These are phyloP conservation scores for Suillus tomentosus DNA, from an alignment of 768 basidiomycete species.

Conservation along the genomic window DNA sequence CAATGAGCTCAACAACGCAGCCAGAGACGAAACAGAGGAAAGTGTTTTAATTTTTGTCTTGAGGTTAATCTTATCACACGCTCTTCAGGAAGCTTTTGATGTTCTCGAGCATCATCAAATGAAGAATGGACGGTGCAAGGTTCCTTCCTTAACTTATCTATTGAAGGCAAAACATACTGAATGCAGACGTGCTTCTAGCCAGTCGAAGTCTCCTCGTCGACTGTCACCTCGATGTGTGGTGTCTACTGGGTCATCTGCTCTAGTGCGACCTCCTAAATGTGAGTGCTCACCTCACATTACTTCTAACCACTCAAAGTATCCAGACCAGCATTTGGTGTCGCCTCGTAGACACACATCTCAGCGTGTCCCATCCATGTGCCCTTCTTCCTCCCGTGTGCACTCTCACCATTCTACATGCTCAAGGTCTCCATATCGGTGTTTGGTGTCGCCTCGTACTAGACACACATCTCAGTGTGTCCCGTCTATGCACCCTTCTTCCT, in stretches of 20 bases:
- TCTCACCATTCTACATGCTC: background rate
- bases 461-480: too few relatives aligned
- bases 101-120: background rate
- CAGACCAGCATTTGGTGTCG: background rate
- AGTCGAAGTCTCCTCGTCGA: background rate
- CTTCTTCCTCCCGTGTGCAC: background rate
- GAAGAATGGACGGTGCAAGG: background rate
- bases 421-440: too few relatives aligned
- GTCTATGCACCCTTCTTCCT: background rate
- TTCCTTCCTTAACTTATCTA: background rate
- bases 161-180: background rate
- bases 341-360: background rate
- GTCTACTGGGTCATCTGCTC: slow-evolving; percentile 1
- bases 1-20: background rate
- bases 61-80: background rate
- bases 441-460: too few relatives aligned
- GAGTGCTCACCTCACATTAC: slow-evolving; percentile 2
- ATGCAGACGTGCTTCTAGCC: background rate
- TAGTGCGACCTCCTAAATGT: background rate
- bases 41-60: background rate
- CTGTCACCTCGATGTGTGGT: background rate
- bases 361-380: background rate
- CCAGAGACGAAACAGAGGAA: background rate
- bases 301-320: background rate
- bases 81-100: slow-evolving; percentile 2